These are phyloP conservation scores for Euclidium syriacum DNA, from an alignment of 345 rosid genomes.

Conservation along the genomic window DNA sequence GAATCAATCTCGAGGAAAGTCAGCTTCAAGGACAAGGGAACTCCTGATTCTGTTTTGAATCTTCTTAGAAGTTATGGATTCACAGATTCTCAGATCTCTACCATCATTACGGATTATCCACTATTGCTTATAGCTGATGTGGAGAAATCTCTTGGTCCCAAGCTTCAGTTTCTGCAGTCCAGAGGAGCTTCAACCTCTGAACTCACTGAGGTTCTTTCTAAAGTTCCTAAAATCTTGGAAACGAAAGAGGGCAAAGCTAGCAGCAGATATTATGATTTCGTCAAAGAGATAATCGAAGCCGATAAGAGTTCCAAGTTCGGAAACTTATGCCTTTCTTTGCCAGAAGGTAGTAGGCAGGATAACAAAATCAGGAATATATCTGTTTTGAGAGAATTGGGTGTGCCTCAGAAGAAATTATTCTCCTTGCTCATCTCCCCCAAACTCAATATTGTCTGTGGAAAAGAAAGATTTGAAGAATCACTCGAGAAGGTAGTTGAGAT, in stretches of 20 bases:
- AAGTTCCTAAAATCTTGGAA: constrained; percentile 10
- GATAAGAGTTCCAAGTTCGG: neutral
- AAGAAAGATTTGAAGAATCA: neutral
- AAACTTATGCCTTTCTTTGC: neutral
- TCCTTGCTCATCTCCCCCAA: neutral
- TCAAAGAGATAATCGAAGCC: neutral
- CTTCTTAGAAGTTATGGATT: constrained; percentile 19
- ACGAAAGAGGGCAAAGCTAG: neutral
- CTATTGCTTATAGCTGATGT: neutral
- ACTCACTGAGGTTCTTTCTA: neutral
- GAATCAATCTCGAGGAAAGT: constrained; percentile 1
- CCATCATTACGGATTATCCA: neutral
- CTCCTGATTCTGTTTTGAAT: constrained; percentile 5
- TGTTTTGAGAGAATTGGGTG: constrained; percentile 13
- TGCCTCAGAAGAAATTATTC: constrained; percentile 12
- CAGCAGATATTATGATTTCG: neutral
- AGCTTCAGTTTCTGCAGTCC: neutral
- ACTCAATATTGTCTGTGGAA: neutral
- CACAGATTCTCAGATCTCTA: constrained; percentile 22
- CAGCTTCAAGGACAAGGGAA: neutral
- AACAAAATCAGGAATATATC: constrained; percentile 6
- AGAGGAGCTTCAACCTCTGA: constrained; percentile 10
- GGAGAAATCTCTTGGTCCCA: constrained; percentile 26
- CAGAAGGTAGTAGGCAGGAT: neutral
- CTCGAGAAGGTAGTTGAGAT: constrained; percentile 7